Percentiles rank a stretch among this genome's conserved stretches.
Conservation (phyloP, 306 rosid species). For the Luffa acutangula region DNA sequence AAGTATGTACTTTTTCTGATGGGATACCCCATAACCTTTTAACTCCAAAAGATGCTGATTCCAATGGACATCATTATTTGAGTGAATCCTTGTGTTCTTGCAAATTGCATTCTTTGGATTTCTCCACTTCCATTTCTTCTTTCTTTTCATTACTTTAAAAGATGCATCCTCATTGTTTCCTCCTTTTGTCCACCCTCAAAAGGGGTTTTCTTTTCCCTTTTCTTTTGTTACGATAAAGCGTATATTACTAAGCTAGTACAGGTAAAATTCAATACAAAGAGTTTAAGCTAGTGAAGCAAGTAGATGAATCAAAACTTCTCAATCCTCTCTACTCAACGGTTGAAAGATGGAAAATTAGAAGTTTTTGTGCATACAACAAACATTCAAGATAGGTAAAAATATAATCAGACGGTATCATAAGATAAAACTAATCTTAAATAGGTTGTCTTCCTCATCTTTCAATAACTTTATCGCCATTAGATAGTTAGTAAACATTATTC, state of each 20-base stretch:
- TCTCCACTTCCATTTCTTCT: background rate
- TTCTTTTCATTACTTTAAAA: background rate
- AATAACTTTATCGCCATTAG: too few relatives aligned
- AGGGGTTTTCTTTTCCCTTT: background rate
- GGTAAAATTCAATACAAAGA: background rate
- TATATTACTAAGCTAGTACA: background rate
- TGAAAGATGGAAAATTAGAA: background rate
- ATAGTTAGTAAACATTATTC: background rate
- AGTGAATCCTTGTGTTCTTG: background rate
- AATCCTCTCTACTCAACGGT: too few relatives aligned
- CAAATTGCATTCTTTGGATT: background rate
- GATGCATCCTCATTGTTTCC: background rate
- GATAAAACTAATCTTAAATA: background rate
- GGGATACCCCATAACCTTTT: background rate
- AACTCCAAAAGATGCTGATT: slow-evolving; percentile 1
- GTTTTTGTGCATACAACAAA: background rate
- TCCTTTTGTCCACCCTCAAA: background rate
- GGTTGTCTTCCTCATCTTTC: background rate
- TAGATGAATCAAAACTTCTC: background rate
- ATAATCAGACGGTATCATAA: too few relatives aligned
- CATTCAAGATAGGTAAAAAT: background rate
- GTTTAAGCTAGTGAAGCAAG: background rate
- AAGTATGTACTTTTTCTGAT: background rate
- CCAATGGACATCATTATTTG: background rate
- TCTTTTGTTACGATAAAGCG: background rate